Evolutionary conservation across 164 flowering plant species (phyloP), one percentile per base, ranked within the genome.

Genomic region (Chimonanthus salicifolius): DNA sequence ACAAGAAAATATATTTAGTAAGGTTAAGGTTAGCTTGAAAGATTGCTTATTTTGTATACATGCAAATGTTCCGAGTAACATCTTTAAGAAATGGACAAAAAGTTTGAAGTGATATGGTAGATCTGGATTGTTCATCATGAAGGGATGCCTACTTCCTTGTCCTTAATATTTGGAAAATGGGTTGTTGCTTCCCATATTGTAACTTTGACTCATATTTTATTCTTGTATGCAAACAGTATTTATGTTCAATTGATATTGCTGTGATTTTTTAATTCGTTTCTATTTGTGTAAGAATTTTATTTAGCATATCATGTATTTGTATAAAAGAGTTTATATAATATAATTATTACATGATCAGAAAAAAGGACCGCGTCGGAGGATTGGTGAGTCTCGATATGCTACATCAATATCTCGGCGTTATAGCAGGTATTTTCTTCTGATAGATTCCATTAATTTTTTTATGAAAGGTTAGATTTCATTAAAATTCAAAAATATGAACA

Each of bases 391-490:
- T 16, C 74, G 78, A 46, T 76, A 71, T 68, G 70, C 71, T 77
- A 76, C 75, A 65, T 80, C 90, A 44, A 49, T 80, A 50, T 75
- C 87, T 46, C 74, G 64, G 67, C 71, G 10, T 70, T 83, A 83
- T 79, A 77, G 82, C 85, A 86, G 97, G 96, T 92, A 84, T 74
- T 11, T 76, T 71, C n/a, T 69, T 69, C 16, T 33, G 46, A 16
- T 62, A n/a, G 8, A 65, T 33, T 33, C 33, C 33, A 33, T 33
- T 33, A 33, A 33, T 33, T 33, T 33, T 33, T 33, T 33, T 33
- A 33, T 33, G 33, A 33, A 33, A 33, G 33, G 33, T 33, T n/a
- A 33, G 33, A 33, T 33, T 54, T 13, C 60, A 11, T 54, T 54
- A 54, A n/a, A 54, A 54, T 54, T 9, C 1, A 10, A 54, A 54